Evolutionary conservation across 2,329 filamentous ascomycete genomes (phyloP).

Genomic region (Verticillium nonalfalfae): DNA sequence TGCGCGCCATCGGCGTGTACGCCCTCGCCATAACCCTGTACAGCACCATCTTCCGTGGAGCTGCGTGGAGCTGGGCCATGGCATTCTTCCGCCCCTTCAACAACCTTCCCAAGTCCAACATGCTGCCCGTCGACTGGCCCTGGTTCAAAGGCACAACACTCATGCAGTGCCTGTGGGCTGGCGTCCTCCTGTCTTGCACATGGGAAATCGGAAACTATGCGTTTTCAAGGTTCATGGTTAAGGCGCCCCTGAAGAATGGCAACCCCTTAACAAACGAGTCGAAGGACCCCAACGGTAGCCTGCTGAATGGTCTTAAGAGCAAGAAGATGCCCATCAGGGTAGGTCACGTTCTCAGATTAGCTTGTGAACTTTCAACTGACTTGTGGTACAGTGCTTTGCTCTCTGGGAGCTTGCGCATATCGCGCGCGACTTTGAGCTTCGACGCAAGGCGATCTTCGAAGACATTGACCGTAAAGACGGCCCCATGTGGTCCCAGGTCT

Average conservation of each 20-base stretch:
- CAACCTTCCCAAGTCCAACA: constrained; percentile 66
- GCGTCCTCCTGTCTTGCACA: constrained; percentile 60
- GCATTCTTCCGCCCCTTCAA: constrained; percentile 66
- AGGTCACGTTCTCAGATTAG: constrained; percentile 16
- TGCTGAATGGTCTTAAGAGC: constrained; percentile 75
- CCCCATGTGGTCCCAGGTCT: constrained; percentile 76
- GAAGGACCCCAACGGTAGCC: constrained; percentile 85
- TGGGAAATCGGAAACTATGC: constrained; percentile 74
- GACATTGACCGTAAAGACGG: constrained; percentile 81
- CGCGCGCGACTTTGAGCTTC: constrained; percentile 64
- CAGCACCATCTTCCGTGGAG: constrained; percentile 51
- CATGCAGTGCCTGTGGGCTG: constrained; percentile 51
- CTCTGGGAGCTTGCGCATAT: constrained; percentile 88
- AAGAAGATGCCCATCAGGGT: constrained; percentile 74
- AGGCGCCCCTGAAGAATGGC: constrained; percentile 77
- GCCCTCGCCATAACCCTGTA: constrained; percentile 52
- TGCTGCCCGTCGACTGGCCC: constrained; percentile 38
- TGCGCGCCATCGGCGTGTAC: constrained; percentile 32
- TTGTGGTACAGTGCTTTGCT: constrained; percentile 50
- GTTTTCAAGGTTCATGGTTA: constrained; percentile 75
- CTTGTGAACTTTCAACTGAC: background rate
- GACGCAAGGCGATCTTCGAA: constrained; percentile 74
- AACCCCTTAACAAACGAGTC: constrained; percentile 77
- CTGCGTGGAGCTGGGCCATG: constrained; percentile 65
- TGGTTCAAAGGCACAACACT: constrained; percentile 33